phyloP scores from a whole-genome alignment of 2,329 filamentous ascomycete genomes.

The Aspergillus japonicus region DNA sequence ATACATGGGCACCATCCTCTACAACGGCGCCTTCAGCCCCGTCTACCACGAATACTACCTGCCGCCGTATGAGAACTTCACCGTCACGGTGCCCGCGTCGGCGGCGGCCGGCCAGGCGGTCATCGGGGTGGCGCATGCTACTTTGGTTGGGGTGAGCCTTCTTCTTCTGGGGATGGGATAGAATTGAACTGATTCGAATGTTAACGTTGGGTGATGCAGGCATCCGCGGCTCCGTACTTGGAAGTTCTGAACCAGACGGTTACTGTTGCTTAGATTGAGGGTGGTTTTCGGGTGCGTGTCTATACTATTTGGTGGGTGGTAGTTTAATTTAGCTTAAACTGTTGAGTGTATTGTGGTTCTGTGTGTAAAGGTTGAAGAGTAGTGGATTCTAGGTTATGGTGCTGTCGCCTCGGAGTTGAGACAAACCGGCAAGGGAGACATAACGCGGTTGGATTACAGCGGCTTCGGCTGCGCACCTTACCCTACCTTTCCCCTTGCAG shows the following conservation, averaged over 20 bases:
- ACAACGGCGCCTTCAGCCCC: slow-evolving; percentile 30
- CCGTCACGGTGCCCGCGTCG: slow-evolving; percentile 24
- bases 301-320: too few species aligned
- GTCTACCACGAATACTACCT: slow-evolving; percentile 22
- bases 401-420: too few species aligned
- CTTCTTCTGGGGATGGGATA: background rate
- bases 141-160: slow-evolving; percentile 31
- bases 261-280: slow-evolving; percentile 17
- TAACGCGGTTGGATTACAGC: too few species aligned
- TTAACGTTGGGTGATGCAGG: slow-evolving; percentile 18
- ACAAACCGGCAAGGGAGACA: too few species aligned
- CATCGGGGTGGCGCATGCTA: slow-evolving; percentile 30
- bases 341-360: too few species aligned
- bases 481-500: too few species aligned
- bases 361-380: too few species aligned
- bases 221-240: slow-evolving; percentile 22
- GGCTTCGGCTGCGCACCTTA: too few species aligned
- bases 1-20: slow-evolving; percentile 26
- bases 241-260: slow-evolving; percentile 28
- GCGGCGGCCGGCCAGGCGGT: slow-evolving; percentile 18
- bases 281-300: background rate
- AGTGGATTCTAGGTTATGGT: too few species aligned
- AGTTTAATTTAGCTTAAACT: too few species aligned
- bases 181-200: background rate
- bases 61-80: slow-evolving; percentile 34